Conservation (phyloP, 169 alveolate genomes). For the Plasmodium sp. region DNA sequence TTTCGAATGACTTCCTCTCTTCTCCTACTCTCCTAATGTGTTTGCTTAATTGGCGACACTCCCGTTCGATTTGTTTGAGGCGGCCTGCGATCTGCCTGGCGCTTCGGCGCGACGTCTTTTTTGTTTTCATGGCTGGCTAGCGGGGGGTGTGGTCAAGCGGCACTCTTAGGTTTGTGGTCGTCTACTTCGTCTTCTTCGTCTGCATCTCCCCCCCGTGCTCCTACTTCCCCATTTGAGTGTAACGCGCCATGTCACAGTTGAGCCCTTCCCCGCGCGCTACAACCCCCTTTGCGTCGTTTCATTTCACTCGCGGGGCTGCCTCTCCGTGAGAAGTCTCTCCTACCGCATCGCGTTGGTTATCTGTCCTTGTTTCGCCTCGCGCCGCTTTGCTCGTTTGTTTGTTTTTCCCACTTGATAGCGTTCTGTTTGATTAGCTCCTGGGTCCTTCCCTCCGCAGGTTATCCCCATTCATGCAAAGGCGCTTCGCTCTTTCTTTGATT, state of each 20-base stretch:
- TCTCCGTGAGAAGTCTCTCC: neutral
- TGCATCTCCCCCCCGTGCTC: neutral
- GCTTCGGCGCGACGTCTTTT: neutral
- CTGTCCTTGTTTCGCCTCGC: neutral
- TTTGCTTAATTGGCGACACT: slow-evolving; percentile 17
- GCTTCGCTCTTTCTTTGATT: too few relatives aligned
- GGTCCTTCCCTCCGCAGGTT: too few relatives aligned
- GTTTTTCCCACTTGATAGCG: neutral
- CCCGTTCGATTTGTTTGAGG: slow-evolving; percentile 8
- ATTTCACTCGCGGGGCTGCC: neutral
- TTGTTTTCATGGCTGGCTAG: neutral
- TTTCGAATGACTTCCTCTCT: slow-evolving; percentile 20
- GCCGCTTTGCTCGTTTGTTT: neutral
- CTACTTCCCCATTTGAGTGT: neutral
- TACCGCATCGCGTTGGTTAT: neutral
- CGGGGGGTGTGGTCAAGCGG: neutral
- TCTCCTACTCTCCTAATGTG: slow-evolving; percentile 17
- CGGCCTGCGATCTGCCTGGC: neutral
- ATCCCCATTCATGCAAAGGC: too few relatives aligned
- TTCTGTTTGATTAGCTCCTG: too few relatives aligned
- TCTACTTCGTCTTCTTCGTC: neutral
- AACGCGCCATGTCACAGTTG: neutral
- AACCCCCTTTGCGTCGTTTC: neutral
- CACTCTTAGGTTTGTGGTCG: neutral
- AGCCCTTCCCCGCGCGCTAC: neutral